Base-by-base conservation (phyloP, 495 filamentous ascomycete species). In the Hypoxylon trugodes region DNA sequence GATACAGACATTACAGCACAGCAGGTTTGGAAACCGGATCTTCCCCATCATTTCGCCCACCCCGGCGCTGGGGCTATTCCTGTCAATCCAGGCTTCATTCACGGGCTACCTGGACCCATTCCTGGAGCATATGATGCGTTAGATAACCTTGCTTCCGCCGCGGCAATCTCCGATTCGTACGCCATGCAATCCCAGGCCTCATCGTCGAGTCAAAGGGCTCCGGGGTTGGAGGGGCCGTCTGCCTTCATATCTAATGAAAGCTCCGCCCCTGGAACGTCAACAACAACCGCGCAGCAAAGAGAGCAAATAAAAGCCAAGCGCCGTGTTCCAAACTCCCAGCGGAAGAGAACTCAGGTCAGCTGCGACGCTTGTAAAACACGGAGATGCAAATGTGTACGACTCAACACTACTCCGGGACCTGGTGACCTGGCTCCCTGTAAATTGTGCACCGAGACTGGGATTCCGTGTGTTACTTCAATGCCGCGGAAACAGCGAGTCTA, bases 401-500 rank as follows among this genome's bases (percentile, higher is more conserved):
- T 61, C 1, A 61, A 53, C 16, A 43, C 55, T 4, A 7, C 36
- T 3, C 18, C 55, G 4, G 52, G 53, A 16, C 32, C 66, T n/a
- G 18, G 22, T 2, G 18, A 36, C 13, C 64, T 42, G 6, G 26
- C 52, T 10, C 52, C 74, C 6, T 81, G 79, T 59, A 72, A 72
- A 45, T 73, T 73, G 42, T 81, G 79, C 50, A 30, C 71, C 41
- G 68, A 75, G 37, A 72, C 73, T 18, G 69, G 73, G n/a, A 72
- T 78, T 32, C 72, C 69, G 30, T 82, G 80, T 55, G 71, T 75
- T 37, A 79, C 77, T 10, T 79, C 77, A 0, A 66, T 81, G 58
- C 78, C 77, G 18, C 74, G 80, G 10, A 82, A 82, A 66, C 76
- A 77, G 42, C 66, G 79, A 42, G 74, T 82, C 15, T 81, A 81